Evolutionary conservation across 208 protist genomes (phyloP), one percentile per base, ranked within the genome.

Genomic region (Novymonas esmeraldas): DNA sequence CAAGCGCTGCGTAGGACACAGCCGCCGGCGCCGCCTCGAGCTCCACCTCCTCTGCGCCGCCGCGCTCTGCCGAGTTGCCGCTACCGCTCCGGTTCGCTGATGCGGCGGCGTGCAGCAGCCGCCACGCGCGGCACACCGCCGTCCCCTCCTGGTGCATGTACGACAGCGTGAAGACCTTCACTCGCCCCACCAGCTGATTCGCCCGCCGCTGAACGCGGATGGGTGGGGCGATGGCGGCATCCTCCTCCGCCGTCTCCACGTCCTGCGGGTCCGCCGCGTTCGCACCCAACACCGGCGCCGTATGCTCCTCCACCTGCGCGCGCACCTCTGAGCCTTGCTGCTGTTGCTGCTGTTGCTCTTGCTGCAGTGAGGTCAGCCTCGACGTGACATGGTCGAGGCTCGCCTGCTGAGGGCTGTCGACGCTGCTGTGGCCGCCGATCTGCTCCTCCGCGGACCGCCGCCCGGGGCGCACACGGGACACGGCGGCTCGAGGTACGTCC

Each of bases 51-150:
- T n/a, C n/a, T n/a, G n/a, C n/a, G n/a, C n/a, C n/a, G n/a, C n/a
- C 64, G 38, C 16, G 51, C 44, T n/a, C n/a, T 26, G 26, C 64
- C 4, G 36, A 38, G 33, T 45, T 13, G 46, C 18, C 29, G 31
- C 22, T 48, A 18, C 52, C 42, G 46, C 18, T 29, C 31, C 36
- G 64, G 51, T 44, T n/a, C 2, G 51, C 58, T 26, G 45, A 39
- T 11, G 66, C 29, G 18, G 55, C 22, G 16, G 39, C 26, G 52
- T 90, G 85, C 42, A 95, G 80, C 57, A 92, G 69, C 4, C 68
- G 55, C 87, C 89, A 95, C 18, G 77, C 89, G 14, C 89, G 79
- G 59, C 89, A 95, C 29, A 95, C 69, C 36, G 86, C 65, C 34
- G 67, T 66, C 24, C 86, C 89, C 51, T 95, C 85, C 38, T 73